Percentiles rank a stretch among this genome's conserved stretches.
These are phyloP conservation scores for Mycena galericulata DNA, from an alignment of 768 basidiomycete genomes.

Conservation along the genomic window DNA sequence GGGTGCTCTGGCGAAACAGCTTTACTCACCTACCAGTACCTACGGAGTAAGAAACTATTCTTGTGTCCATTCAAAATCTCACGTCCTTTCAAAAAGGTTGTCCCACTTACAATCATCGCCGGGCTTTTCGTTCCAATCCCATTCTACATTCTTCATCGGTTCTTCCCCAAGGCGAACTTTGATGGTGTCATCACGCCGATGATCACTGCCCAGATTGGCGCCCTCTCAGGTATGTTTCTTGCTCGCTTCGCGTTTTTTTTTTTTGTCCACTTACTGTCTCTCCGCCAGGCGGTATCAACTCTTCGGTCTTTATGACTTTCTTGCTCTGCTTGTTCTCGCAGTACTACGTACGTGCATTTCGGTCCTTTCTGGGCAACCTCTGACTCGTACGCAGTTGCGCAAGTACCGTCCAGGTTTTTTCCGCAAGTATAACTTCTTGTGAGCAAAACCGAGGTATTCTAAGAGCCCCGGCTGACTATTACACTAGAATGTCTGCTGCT, in stretches of 20 bases:
- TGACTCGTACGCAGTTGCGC: constrained; percentile 40
- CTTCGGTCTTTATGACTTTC: constrained; percentile 58
- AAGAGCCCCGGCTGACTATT: not conserved
- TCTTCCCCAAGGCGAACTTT: constrained; percentile 60
- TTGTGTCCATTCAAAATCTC: constrained; percentile 27
- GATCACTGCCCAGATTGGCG: constrained; percentile 27
- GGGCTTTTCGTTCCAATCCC: constrained; percentile 67
- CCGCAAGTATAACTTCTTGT: constrained; percentile 64
- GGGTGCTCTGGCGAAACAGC: constrained; percentile 64
- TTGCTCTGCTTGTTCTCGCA: constrained; percentile 54
- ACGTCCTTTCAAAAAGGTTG: constrained; percentile 47
- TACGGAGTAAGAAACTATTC: constrained; percentile 53
- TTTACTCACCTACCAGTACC: constrained; percentile 59
- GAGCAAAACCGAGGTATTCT: not conserved
- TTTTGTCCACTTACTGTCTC: constrained; percentile 4
- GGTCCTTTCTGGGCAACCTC: too few relatives aligned
- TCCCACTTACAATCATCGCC: constrained; percentile 60
- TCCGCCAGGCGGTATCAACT: constrained; percentile 65
- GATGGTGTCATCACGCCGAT: constrained; percentile 65
- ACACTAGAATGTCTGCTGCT: constrained; percentile 54
- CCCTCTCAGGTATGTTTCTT: constrained; percentile 49
- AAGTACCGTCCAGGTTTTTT: constrained; percentile 58
- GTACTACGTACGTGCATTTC: constrained; percentile 45
- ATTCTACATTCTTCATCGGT: constrained; percentile 63
- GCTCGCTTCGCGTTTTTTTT: not conserved